Percentiles rank a stretch among this genome's conserved stretches.
These are phyloP conservation scores for Cnidoscolus chayamansa DNA, from an alignment of 441 rosid genomes.

Conservation along the genomic window DNA sequence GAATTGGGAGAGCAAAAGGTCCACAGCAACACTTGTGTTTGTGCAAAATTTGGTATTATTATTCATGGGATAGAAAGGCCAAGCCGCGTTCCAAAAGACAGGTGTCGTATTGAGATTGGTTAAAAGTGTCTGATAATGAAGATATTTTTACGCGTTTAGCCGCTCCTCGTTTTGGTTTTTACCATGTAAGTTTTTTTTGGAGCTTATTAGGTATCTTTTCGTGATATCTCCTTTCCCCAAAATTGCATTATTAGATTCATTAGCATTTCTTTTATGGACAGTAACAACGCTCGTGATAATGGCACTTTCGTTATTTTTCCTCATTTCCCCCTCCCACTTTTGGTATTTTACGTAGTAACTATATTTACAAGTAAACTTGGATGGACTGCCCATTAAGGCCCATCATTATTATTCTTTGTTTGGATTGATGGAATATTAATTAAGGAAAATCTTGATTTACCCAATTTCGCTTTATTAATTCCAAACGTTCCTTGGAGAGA, in stretches of 20 bases:
- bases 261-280: neutral
- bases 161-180: constrained; percentile 13
- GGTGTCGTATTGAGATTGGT: neutral
- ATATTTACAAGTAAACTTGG: too few species aligned
- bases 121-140: neutral
- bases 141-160: constrained; percentile 19
- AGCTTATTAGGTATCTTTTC: constrained; percentile 23
- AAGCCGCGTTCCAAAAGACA: neutral
- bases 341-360: too few species aligned
- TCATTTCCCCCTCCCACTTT: too few species aligned
- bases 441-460: too few species aligned
- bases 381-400: neutral
- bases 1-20: neutral
- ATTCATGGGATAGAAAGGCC: neutral
- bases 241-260: constrained; percentile 15
- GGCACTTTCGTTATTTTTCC: constrained; percentile 4
- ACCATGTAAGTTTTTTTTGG: constrained; percentile 5
- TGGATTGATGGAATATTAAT: too few species aligned
- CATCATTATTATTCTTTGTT: neutral
- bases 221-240: constrained; percentile 22
- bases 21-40: neutral
- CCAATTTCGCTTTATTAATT: too few species aligned
- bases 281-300: constrained; percentile 26
- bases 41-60: constrained; percentile 5
- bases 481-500: too few species aligned